Percentiles rank a stretch among this genome's conserved stretches.
These are phyloP conservation scores for Calonectria crousiana DNA, from an alignment of 2,329 filamentous ascomycete species.

Conservation along the genomic window DNA sequence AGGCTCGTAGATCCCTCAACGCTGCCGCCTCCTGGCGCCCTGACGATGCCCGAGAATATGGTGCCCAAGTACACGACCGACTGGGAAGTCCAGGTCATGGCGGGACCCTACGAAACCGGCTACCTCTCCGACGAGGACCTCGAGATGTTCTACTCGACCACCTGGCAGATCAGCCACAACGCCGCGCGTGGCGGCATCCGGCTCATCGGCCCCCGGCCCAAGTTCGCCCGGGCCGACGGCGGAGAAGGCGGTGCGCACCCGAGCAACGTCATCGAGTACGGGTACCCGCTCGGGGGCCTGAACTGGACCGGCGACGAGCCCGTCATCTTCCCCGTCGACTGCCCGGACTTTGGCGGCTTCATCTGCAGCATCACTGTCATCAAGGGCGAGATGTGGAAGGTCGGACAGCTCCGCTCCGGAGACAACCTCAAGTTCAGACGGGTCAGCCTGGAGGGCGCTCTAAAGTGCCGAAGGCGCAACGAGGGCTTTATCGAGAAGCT, in stretches of 20 bases:
- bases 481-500: constrained; percentile 21
- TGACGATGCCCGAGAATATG: constrained; percentile 6
- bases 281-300: constrained; percentile 58
- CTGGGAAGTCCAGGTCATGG: constrained; percentile 42
- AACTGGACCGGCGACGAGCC: constrained; percentile 52
- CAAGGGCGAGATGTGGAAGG: constrained; percentile 51
- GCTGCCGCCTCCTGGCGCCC: background rate
- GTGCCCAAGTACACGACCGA: constrained; percentile 23
- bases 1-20: constrained; percentile 7
- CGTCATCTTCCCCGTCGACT: constrained; percentile 50
- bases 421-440: constrained; percentile 32
- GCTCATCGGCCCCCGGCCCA: constrained; percentile 68
- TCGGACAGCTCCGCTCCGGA: constrained; percentile 51
- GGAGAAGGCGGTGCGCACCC: constrained; percentile 75
- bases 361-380: constrained; percentile 46
- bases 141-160: constrained; percentile 66
- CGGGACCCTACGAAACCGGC: constrained; percentile 48
- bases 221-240: constrained; percentile 70
- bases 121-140: constrained; percentile 60
- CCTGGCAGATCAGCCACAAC: constrained; percentile 73
- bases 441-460: constrained; percentile 55
- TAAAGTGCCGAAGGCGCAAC: constrained; percentile 13
- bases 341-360: constrained; percentile 49
- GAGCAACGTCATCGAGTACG: constrained; percentile 55
- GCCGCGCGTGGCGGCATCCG: constrained; percentile 71